Evolutionary conservation across 306 rosid genomes (phyloP).

Genomic region (Cyclanthera cordifolia): DNA sequence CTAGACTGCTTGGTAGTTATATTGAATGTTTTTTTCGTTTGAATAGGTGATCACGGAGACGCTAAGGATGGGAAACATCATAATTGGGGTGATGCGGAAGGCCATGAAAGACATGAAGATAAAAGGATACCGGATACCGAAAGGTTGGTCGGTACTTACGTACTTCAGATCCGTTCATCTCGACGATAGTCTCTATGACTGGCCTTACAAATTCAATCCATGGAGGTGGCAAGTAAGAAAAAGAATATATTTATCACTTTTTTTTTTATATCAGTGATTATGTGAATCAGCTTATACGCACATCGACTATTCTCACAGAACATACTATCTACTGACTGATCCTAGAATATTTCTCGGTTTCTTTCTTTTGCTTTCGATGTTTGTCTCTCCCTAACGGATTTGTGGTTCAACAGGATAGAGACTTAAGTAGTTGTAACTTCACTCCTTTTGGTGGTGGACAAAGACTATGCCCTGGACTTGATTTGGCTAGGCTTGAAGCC

Average conservation of each 20-base stretch:
- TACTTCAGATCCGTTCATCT: constrained; percentile 93
- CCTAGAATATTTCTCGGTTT: too few relatives aligned
- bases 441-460: constrained; percentile 98
- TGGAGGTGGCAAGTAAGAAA: constrained; percentile 96
- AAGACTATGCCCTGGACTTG: constrained; percentile 96
- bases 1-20: not conserved
- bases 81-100: constrained; percentile 76
- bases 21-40: not conserved
- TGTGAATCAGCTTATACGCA: too few relatives aligned
- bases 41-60: constrained; percentile 78
- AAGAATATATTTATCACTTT: not conserved
- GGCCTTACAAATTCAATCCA: constrained; percentile 80
- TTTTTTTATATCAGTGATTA: too few relatives aligned
- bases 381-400: not conserved
- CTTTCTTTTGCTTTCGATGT: not conserved
- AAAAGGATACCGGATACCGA: constrained; percentile 72
- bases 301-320: too few relatives aligned
- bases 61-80: constrained; percentile 71
- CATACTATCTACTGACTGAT: too few relatives aligned
- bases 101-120: constrained; percentile 75
- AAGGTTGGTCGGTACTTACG: constrained; percentile 72
- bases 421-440: constrained; percentile 53
- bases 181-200: constrained; percentile 56
- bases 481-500: constrained; percentile 91
- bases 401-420: constrained; percentile 41